Percentiles rank a stretch among this genome's conserved stretches.
Evolutionary conservation across 306 rosid species (phyloP).

Genomic region (Fagus crenata): DNA sequence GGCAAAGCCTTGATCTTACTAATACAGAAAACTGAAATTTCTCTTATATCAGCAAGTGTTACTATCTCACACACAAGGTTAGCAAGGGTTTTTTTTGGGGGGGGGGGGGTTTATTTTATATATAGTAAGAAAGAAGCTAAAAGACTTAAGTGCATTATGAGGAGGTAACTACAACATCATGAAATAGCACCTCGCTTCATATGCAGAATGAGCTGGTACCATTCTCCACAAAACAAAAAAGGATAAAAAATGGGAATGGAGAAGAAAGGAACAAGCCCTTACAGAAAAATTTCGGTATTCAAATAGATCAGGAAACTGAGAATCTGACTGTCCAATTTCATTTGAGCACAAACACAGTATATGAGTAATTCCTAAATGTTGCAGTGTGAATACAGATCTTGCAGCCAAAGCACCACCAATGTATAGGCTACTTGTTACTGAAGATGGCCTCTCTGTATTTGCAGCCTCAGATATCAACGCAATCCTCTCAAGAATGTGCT

Average conservation of each 20-base stretch:
- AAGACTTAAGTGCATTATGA: too few species aligned
- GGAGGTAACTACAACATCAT: not conserved
- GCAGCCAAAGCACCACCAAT: constrained; percentile 94
- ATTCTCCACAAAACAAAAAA: not conserved
- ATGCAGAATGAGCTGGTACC: not conserved
- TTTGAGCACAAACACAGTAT: constrained; percentile 85
- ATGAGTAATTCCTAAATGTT: constrained; percentile 76
- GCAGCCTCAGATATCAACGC: constrained; percentile 90
- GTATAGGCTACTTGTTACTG: constrained; percentile 62
- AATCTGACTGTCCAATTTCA: constrained; percentile 95
- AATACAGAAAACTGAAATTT: too few species aligned
- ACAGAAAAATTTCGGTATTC: constrained; percentile 78
- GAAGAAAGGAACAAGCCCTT: constrained; percentile 33
- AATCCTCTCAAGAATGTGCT: constrained; percentile 94
- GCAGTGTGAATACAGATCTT: constrained; percentile 84
- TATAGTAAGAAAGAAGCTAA: too few species aligned
- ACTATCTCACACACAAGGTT: too few species aligned
- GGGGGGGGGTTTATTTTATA: too few species aligned
- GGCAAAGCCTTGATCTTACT: too few species aligned
- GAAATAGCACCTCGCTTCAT: not conserved
- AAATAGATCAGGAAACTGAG: constrained; percentile 82
- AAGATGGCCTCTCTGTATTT: constrained; percentile 84
- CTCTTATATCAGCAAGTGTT: too few species aligned
- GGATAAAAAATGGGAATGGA: not conserved
- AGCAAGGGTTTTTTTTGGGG: too few species aligned